Base-by-base conservation (phyloP, 1,139 yeast genomes). In the Kodamaea sp. region DNA sequence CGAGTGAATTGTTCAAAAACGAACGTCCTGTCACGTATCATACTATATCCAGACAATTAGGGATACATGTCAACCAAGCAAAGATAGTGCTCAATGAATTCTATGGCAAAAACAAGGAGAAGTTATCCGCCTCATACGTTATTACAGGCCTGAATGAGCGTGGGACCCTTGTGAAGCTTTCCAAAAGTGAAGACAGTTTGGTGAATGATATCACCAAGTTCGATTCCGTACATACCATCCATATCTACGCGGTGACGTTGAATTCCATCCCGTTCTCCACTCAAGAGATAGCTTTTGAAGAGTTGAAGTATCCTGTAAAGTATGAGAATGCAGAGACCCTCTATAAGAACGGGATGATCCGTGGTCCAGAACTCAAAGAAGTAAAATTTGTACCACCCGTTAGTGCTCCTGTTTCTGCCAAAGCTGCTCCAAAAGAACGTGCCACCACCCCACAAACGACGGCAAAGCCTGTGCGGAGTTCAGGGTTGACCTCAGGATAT, bases 51-150 rank as follows among this genome's bases (percentile, higher is more conserved):
- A 52, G 66, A 19, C 50, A 45, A 7, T 46, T 57, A 31, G 47
- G 45, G 8, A 44, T 65, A 9, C 68, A 65, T 28, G 52, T 53
- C n/a, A 36, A 52, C 30, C 43, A 43, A 15, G 61, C 74, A 11
- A 68, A 67, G 42, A 35, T 34, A 3, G 35, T 59, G 5, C 56
- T 70, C 23, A 50, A 51, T 32, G 60, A 60, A 22, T 69, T 56
- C 44, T 69, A 61, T 44, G 39, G 42, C 19, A 55, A 60, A 33
- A 66, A 69, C 44, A 55, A 47, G 36, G 50, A 57, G 5, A 57
- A 55, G 37, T 35, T 69, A 7, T 41, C 51, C 9, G 73, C 72
- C 1, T 50, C 66, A 0, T 68, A 63, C 37, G 38, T 70, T 2
- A 59, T 62, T 16, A 53, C 60, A 2, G 75, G 75, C 0, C 39